Percentiles rank a stretch among this genome's conserved stretches.
Evolutionary conservation across 2,329 filamentous ascomycete genomes (phyloP).

Genomic region (Ophiostoma himal-ulmi): DNA sequence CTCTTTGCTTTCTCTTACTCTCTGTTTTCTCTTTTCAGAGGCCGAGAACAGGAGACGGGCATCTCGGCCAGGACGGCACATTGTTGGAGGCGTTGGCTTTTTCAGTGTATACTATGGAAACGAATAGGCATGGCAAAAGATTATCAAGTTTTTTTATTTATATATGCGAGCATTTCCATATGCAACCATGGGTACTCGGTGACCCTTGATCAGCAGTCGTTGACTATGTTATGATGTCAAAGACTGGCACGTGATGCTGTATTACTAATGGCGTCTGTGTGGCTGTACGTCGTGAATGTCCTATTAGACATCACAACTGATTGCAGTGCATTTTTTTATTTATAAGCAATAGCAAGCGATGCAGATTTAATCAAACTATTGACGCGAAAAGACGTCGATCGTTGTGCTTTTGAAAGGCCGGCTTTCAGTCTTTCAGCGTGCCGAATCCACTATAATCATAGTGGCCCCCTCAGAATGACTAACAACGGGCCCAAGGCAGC

Average conservation of each 20-base stretch:
- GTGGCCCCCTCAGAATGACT: conserved; percentile 1
- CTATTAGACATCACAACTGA: background rate
- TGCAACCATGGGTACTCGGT: background rate
- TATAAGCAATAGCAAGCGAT: background rate
- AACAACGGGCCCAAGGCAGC: background rate
- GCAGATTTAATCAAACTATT: background rate
- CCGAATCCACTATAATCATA: background rate
- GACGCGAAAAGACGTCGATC: background rate
- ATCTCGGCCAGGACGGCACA: conserved; percentile 11
- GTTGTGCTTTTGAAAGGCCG: background rate
- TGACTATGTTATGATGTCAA: background rate
- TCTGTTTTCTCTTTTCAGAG: background rate
- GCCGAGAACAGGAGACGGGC: background rate
- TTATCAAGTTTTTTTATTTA: background rate
- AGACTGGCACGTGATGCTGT: background rate
- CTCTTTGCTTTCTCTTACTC: background rate
- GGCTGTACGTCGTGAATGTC: background rate
- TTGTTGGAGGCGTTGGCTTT: conserved; percentile 18
- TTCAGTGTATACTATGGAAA: conserved; percentile 20
- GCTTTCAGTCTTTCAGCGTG: background rate
- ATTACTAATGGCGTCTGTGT: background rate
- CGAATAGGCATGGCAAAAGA: conserved; percentile 20
- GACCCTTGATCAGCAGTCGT: background rate
- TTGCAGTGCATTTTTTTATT: background rate
- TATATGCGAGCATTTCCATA: background rate